phyloP scores from a whole-genome alignment of 768 basidiomycete genomes.

The Cystofilobasidium bisporidii region DNA sequence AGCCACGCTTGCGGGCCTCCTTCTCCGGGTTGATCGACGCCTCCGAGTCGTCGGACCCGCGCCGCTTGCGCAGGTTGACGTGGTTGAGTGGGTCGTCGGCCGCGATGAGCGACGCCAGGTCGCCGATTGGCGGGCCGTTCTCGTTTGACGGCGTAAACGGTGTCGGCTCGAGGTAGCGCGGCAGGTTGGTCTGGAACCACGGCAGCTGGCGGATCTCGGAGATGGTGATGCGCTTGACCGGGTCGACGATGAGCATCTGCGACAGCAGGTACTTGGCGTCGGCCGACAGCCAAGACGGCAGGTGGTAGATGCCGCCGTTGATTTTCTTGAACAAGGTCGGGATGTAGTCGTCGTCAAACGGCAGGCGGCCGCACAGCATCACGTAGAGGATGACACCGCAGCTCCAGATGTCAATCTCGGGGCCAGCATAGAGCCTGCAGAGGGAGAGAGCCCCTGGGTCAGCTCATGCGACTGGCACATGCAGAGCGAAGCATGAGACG shows the following conservation, averaged over 20 bases:
- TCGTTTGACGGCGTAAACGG: conserved; percentile 51
- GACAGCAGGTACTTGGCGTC: conserved; percentile 72
- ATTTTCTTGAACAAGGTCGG: conserved; percentile 89
- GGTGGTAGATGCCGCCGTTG: conserved; percentile 75
- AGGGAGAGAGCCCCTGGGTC: background rate
- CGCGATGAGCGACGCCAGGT: conserved; percentile 27
- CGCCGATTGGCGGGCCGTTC: conserved; percentile 22
- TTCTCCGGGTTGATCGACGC: conserved; percentile 49
- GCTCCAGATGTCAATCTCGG: conserved; percentile 98
- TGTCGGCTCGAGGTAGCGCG: conserved; percentile 67
- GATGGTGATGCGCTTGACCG: conserved; percentile 86
- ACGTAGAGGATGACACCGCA: conserved; percentile 98
- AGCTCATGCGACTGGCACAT: background rate
- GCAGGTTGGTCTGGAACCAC: conserved; percentile 78
- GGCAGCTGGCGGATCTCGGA: conserved; percentile 82
- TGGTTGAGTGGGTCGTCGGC: conserved; percentile 8
- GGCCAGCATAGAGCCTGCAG: conserved; percentile 71
- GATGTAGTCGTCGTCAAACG: conserved; percentile 96
- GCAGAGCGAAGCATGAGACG: background rate
- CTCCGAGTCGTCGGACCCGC: background rate
- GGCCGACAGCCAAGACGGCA: conserved; percentile 66
- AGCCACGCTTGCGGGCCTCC: conserved; percentile 52
- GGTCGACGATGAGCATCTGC: conserved; percentile 87
- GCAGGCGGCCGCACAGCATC: conserved; percentile 87
- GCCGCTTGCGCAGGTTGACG: background rate